Conservation (phyloP, 2,329 filamentous ascomycete species). For the Aspergillus sp. region DNA sequence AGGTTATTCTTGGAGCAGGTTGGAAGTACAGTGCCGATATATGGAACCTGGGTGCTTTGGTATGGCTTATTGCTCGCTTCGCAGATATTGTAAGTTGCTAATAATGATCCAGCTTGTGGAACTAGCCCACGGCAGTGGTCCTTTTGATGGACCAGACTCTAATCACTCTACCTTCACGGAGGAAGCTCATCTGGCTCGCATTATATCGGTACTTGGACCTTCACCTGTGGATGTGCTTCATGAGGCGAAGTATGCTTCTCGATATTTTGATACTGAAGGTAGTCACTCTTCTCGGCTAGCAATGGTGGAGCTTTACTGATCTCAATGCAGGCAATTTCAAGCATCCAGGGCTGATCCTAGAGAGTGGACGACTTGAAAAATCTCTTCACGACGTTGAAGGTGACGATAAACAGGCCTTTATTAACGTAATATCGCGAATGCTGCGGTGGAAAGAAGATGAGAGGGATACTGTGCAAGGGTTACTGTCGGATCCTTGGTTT, state of each 20-base stretch:
- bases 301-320: not conserved
- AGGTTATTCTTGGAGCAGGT: not conserved
- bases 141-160: not conserved
- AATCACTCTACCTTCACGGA: not conserved
- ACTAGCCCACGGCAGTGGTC: not conserved
- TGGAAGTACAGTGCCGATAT: not conserved
- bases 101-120: not conserved
- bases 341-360: not conserved
- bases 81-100: not conserved
- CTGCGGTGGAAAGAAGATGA: not conserved
- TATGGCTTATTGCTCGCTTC: not conserved
- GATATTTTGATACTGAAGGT: not conserved
- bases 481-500: not conserved
- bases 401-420: not conserved
- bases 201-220: not conserved
- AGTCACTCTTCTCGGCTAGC: not conserved
- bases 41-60: not conserved
- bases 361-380: not conserved
- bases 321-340: not conserved
- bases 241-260: not conserved
- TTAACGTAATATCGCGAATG: not conserved
- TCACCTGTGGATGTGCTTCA: not conserved
- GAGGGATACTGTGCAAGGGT: not conserved
- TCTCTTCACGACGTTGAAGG: not conserved
- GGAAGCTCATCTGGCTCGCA: not conserved